phyloP scores from a whole-genome alignment of 495 filamentous ascomycete species.

The Bryoglossum gracile region DNA sequence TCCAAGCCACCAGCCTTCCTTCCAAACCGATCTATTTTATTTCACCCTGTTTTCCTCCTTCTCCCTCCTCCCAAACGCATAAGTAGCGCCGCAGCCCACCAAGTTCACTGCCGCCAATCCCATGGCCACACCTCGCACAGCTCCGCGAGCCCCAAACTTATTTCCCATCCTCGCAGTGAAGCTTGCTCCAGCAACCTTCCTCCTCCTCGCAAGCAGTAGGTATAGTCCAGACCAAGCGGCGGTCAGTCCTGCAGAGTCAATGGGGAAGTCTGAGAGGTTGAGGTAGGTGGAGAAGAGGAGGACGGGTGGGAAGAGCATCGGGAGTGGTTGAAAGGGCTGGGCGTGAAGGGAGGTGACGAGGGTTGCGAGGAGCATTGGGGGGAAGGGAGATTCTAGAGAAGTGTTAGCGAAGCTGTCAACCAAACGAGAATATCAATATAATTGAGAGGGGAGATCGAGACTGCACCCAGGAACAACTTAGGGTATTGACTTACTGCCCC shows the following conservation, averaged over 20 bases:
- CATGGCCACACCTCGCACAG: conserved; percentile 65
- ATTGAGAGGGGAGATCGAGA: no score
- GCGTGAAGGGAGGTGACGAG: conserved; percentile 70
- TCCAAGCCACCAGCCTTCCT: no score
- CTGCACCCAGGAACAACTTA: no score
- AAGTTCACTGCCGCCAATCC: conserved; percentile 63
- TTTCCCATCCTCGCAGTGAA: conserved; percentile 34
- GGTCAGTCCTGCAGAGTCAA: conserved; percentile 74
- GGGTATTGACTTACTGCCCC: conserved; percentile 59
- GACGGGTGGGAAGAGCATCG: conserved; percentile 74
- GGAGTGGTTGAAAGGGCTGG: conserved; percentile 66
- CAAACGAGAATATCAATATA: no score
- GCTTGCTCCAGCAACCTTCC: conserved; percentile 24
- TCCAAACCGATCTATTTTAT: no score
- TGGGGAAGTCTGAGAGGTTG: conserved; percentile 68
- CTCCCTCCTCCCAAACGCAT: conserved; percentile 54
- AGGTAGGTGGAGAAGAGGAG: conserved; percentile 84
- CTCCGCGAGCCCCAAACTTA: conserved; percentile 60
- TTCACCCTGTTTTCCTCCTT: conserved; percentile 31
- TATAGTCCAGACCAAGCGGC: conserved; percentile 87
- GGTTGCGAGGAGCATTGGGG: conserved; percentile 70
- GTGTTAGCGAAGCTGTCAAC: neutral
- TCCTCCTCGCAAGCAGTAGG: conserved; percentile 63
- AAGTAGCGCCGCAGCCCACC: conserved; percentile 62
- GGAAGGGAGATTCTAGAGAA: conserved; percentile 63